Percentiles rank a stretch among this genome's conserved stretches.
Evolutionary conservation across 2,329 filamentous ascomycete species (phyloP).

Genomic region (Plenodomus lindquistii): DNA sequence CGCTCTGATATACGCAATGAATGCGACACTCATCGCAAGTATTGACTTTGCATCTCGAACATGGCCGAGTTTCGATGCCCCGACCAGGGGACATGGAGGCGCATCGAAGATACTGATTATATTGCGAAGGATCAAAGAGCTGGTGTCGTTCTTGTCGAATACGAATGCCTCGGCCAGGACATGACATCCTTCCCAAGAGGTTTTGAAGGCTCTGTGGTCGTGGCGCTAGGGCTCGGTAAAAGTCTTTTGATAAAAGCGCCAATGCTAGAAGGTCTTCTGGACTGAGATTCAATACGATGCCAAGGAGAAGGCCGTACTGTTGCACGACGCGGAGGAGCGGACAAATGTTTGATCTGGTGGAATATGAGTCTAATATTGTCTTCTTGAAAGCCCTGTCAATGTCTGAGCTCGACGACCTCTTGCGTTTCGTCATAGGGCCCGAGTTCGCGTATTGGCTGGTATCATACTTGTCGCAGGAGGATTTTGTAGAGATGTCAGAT

Average conservation of each 20-base stretch:
- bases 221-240: conserved; percentile 28
- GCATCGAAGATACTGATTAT: conserved; percentile 29
- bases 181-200: conserved; percentile 30
- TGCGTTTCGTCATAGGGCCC: conserved; percentile 22
- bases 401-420: conserved; percentile 14
- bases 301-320: conserved; percentile 36
- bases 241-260: conserved; percentile 31
- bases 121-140: conserved; percentile 28
- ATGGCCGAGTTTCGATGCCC: conserved; percentile 26
- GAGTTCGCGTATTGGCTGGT: conserved; percentile 1
- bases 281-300: conserved; percentile 26
- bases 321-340: conserved; percentile 22
- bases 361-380: not conserved
- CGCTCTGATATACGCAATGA: conserved; percentile 40
- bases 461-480: conserved; percentile 1
- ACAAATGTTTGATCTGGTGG: conserved; percentile 7
- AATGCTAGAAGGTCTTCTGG: conserved; percentile 35
- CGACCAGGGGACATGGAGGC: conserved; percentile 10
- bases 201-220: conserved; percentile 27
- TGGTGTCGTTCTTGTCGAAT: conserved; percentile 26
- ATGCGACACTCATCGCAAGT: conserved; percentile 43
- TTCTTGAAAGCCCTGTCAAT: conserved; percentile 11
- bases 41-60: conserved; percentile 28
- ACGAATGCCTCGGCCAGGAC: conserved; percentile 29
- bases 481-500: not conserved